Conservation (phyloP, 2,329 filamentous ascomycete genomes). For the Fusarium denticulatum region DNA sequence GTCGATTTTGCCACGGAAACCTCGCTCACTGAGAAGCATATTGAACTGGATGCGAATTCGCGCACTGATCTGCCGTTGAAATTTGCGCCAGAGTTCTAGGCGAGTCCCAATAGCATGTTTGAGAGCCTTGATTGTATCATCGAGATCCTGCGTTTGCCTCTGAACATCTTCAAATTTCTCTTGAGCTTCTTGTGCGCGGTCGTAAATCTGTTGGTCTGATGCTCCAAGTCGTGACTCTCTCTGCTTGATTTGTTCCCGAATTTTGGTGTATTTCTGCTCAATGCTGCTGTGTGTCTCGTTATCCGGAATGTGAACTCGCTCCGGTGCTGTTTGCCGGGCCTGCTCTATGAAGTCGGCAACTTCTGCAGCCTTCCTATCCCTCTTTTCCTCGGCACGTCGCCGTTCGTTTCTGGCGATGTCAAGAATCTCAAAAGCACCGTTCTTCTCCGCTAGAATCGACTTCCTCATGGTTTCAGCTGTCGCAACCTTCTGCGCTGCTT, state of each 20-base stretch:
- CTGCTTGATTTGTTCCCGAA: constrained; percentile 67
- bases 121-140: constrained; percentile 56
- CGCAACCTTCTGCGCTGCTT: constrained; percentile 65
- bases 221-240: constrained; percentile 69
- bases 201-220: constrained; percentile 71
- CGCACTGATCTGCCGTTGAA: constrained; percentile 86
- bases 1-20: constrained; percentile 83
- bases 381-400: constrained; percentile 56
- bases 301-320: constrained; percentile 70
- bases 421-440: constrained; percentile 63
- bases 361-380: constrained; percentile 55
- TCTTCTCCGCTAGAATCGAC: constrained; percentile 69
- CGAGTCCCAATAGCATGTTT: constrained; percentile 74
- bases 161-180: constrained; percentile 56
- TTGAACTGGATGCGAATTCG: constrained; percentile 86
- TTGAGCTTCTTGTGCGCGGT: constrained; percentile 54
- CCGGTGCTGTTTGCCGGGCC: constrained; percentile 62
- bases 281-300: constrained; percentile 70
- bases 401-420: constrained; percentile 60
- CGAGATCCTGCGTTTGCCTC: constrained; percentile 52
- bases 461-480: constrained; percentile 59
- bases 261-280: constrained; percentile 62
- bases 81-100: constrained; percentile 79
- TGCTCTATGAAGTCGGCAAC: constrained; percentile 65
- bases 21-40: constrained; percentile 87